Conservation (phyloP, 2,329 filamentous ascomycete species). For the Thielaviopsis populi region DNA sequence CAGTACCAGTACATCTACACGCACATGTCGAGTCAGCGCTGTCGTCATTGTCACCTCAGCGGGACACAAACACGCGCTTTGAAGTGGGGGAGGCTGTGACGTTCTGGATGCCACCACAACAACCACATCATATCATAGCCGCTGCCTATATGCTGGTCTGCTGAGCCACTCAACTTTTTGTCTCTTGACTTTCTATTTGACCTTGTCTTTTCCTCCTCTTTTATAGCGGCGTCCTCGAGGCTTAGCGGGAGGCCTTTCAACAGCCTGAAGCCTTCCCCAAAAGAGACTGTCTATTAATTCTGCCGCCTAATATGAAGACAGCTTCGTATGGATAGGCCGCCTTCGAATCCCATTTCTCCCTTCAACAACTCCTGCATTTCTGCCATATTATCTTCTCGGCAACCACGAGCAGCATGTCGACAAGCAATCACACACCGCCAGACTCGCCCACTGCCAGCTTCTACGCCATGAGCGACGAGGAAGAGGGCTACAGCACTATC, state of each 20-base stretch:
- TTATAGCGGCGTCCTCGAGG: constrained; percentile 6
- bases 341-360: neutral
- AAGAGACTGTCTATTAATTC: constrained; percentile 6
- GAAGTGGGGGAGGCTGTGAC: neutral
- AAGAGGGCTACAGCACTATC: constrained; percentile 89
- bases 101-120: neutral
- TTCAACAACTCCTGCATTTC: neutral
- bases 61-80: too few relatives aligned
- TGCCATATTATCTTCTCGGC: neutral
- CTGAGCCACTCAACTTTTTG: neutral
- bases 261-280: neutral
- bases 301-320: constrained; percentile 10
- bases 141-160: neutral
- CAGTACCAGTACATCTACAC: neutral
- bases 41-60: too few relatives aligned
- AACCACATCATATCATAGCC: neutral
- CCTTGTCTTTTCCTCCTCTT: neutral
- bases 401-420: constrained; percentile 17
- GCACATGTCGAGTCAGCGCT: neutral
- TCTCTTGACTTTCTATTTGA: neutral
- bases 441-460: constrained; percentile 69
- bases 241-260: constrained; percentile 15
- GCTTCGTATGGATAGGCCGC: neutral
- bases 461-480: constrained; percentile 93
- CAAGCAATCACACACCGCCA: constrained; percentile 25